phyloP scores from a whole-genome alignment of 441 rosid genomes.

The Pelargonium citronellum region DNA sequence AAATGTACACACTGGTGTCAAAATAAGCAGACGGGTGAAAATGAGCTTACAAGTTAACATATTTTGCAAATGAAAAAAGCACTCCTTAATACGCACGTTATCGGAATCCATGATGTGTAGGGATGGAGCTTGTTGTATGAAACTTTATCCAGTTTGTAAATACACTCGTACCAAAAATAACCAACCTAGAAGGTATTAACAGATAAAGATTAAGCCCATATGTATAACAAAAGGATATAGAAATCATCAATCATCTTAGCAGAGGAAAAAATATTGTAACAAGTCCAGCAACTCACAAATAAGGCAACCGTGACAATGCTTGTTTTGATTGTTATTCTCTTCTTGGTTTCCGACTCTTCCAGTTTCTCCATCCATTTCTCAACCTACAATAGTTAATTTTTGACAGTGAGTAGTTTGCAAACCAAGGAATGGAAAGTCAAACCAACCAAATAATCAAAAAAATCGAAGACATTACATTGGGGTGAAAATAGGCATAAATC shows the following conservation, averaged over 20 bases:
- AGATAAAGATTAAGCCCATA: slow-evolving; percentile 17
- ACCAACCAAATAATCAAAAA: background rate
- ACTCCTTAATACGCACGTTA: slow-evolving; percentile 55
- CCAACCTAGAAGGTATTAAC: slow-evolving; percentile 56
- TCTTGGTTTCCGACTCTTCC: slow-evolving; percentile 86
- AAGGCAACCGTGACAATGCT: slow-evolving; percentile 50
- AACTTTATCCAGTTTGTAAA: slow-evolving; percentile 91
- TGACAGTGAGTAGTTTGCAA: slow-evolving; percentile 10
- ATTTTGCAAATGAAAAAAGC: slow-evolving; percentile 12
- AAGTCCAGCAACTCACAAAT: slow-evolving; percentile 49
- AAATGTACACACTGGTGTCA: slow-evolving; percentile 74
- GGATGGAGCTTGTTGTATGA: slow-evolving; percentile 94
- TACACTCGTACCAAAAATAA: slow-evolving; percentile 81
- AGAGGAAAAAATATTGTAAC: too few species aligned
- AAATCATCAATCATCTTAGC: slow-evolving; percentile 12
- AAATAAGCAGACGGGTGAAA: slow-evolving; percentile 21
- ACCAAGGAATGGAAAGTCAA: background rate
- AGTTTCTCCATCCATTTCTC: slow-evolving; percentile 98
- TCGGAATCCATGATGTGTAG: slow-evolving; percentile 98
- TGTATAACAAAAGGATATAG: slow-evolving; percentile 2
- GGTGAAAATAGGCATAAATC: slow-evolving; percentile 96
- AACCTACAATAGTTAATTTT: too few species aligned
- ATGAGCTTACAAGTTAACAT: background rate
- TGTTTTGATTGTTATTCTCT: slow-evolving; percentile 58
- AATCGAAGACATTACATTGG: background rate